A percentile compares a stretch with the other conserved stretches of the same genome.
These are phyloP conservation scores for Thermothelomyces thermophilus DNA, from an alignment of 2,329 filamentous ascomycete genomes.

Conservation along the genomic window DNA sequence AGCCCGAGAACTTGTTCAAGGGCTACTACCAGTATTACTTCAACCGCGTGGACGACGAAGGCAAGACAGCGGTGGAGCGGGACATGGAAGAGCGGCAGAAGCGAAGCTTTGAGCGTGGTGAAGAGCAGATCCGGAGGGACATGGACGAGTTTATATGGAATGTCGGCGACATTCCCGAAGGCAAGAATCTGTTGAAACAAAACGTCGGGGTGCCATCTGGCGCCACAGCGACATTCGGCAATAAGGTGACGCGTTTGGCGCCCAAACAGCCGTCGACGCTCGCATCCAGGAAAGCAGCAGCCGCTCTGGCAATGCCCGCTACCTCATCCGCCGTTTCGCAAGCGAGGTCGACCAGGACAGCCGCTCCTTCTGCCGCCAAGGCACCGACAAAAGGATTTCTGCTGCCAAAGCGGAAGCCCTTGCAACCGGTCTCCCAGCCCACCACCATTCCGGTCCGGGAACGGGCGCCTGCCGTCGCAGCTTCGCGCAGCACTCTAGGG, in stretches of 20 bases:
- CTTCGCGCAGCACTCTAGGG: slow-evolving; percentile 75
- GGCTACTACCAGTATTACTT: slow-evolving; percentile 56
- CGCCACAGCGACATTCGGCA: slow-evolving; percentile 16
- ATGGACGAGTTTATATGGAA: slow-evolving; percentile 58
- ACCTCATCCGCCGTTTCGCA: slow-evolving; percentile 23
- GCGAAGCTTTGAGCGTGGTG: slow-evolving; percentile 48
- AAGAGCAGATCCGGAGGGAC: slow-evolving; percentile 61
- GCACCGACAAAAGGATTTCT: slow-evolving; percentile 18
- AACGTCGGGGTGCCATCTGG: slow-evolving; percentile 25
- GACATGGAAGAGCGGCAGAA: slow-evolving; percentile 50
- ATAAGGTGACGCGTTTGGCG: slow-evolving; percentile 19
- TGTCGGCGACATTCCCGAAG: slow-evolving; percentile 48
- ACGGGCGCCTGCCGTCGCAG: slow-evolving; percentile 55
- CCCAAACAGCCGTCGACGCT: slow-evolving; percentile 42
- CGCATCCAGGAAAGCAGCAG: slow-evolving; percentile 48
- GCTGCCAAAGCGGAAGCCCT: slow-evolving; percentile 22
- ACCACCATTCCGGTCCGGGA: slow-evolving; percentile 48
- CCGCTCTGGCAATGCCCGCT: slow-evolving; percentile 40
- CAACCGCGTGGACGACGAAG: slow-evolving; percentile 61
- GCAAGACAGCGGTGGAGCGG: slow-evolving; percentile 55
- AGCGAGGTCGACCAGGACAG: slow-evolving; percentile 20
- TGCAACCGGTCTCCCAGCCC: slow-evolving; percentile 37
- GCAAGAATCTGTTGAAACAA: slow-evolving; percentile 32
- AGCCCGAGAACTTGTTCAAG: slow-evolving; percentile 52
- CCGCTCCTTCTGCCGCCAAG: slow-evolving; percentile 23